Conservation (phyloP, 73 alveolate genomes). For the Paramecium primaurelia region DNA sequence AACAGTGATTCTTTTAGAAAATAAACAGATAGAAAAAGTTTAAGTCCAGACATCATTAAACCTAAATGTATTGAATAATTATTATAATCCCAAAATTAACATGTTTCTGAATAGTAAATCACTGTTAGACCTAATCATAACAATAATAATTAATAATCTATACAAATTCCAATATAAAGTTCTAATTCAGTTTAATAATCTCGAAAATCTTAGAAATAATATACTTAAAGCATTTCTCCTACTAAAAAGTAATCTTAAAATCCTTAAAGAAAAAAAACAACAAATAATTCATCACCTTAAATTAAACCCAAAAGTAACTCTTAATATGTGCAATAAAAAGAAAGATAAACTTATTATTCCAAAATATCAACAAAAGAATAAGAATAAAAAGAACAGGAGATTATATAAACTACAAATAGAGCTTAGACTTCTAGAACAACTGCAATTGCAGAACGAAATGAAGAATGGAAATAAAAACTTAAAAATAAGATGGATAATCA, state of each 20-base stretch:
- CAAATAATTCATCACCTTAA: not conserved
- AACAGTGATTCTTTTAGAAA: not conserved
- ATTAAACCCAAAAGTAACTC: not conserved
- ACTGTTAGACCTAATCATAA: not conserved
- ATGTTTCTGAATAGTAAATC: not conserved
- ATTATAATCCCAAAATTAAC: not conserved
- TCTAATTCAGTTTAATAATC: not conserved
- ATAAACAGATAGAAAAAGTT: not conserved
- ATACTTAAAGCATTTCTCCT: not conserved
- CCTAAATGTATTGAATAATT: not conserved
- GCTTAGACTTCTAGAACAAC: not conserved
- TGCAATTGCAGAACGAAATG: not conserved
- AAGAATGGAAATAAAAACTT: not conserved
- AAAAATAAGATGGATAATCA: not conserved
- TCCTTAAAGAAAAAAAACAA: not conserved
- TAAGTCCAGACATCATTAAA: not conserved
- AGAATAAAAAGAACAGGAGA: not conserved
- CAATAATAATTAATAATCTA: not conserved
- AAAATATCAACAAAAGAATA: not conserved
- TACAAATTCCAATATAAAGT: not conserved
- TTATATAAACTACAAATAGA: not conserved
- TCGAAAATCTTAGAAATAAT: not conserved
- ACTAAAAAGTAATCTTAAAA: not conserved
- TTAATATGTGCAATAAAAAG: not conserved
- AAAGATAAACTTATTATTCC: not conserved